Base-by-base conservation (phyloP, 192 early-diverging fungal genomes). In the Coemansia sp. region DNA sequence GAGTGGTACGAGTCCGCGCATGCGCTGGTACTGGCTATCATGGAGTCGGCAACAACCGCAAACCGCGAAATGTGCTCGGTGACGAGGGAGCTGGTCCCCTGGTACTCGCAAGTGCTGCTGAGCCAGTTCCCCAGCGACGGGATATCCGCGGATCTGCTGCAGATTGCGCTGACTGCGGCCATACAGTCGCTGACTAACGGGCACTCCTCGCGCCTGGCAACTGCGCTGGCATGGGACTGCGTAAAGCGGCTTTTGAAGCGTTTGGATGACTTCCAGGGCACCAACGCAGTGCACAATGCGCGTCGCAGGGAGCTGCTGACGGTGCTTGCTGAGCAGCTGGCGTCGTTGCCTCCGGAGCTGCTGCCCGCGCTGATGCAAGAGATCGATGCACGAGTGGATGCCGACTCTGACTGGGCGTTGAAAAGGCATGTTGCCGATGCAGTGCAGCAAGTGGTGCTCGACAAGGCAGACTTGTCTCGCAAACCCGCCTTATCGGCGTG, bases 1-100 rank as follows among this genome's bases (percentile, higher is more conserved):
- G 53, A 51, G 12, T 64, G 60, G 71, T 75, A 68, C 45, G 71
- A 75, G 46, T 75, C 71, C 0, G 71, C 65, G 11, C 71, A 75
- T 15, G 71, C 71, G 1, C 21, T 75, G 5, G 8, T 75, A 3
- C 43, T 75, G 15, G 48, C 71, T 0, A 47, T 51, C 0, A 31
- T 75, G 51, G 71, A 75, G 17, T 11, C 44, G 3, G 61, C 17
- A 3, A 34, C 32, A 9, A 10, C 32, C 1, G 10, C 10, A 10
- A 34, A 34, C 10, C 2, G 10, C 2, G 32, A 34, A 34, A 34
- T 34, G 32, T 34, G 32, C 32, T 34, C 10, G 32, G 32, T 34
- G 32, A 10, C 21, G 3, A 40, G 36, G 14, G 36, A 53, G 5
- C 12, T 75, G 2, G 71, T 45, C 0, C 60, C 60, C 3, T 75